Base-by-base conservation (phyloP, 257 asterid species). In the Nicotiana sylvestris region DNA sequence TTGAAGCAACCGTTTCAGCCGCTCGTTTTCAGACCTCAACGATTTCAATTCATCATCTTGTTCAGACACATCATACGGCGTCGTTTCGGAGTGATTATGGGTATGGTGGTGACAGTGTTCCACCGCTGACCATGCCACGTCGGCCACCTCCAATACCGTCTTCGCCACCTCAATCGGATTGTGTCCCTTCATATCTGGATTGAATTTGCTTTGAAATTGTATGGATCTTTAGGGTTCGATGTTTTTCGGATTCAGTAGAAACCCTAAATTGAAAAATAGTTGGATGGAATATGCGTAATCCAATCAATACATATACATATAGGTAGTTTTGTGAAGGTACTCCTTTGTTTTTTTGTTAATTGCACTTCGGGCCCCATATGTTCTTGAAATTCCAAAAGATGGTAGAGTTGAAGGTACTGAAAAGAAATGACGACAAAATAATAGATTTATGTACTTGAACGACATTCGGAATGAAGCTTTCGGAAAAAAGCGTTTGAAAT, bases 101-200 rank as follows among this genome's bases (percentile, higher is more conserved):
- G 83, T 81, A 81, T 88, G 88, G 86, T 83, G 92, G 51, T 95
- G 92, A 83, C 94, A 89, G 85, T 85, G 53, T 66, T 93, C 99
- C 62, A 92, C 89, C 86, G 99, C 97, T 74, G 91, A 85, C 92
- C 92, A 96, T 58, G 99, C 97, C 68, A 94, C 91, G 87, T 93
- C 98, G 61, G 98, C 98, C 1, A 94, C 97, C 91, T 96, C 99
- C 87, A 94, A 35, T 90, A 96, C 97, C 83, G 97, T 93, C 90
- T 91, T 92, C 77, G 98, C 97, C 53, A 90, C 93, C 85, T 94
- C 98, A 74, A 94, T 53, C 11, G 96, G 77, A 37, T 49, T 80
- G 49, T 78, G 78, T 0, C 81, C 84, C 74, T 65, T 86, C 91
- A 88, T 88, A 46, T 65, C 33, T 43, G 21, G 21, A 16, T n/a